Evolutionary conservation across 192 early-diverging fungal species (phyloP), one percentile per base, ranked within the genome.

Genomic region (Backusella macrospora): DNA sequence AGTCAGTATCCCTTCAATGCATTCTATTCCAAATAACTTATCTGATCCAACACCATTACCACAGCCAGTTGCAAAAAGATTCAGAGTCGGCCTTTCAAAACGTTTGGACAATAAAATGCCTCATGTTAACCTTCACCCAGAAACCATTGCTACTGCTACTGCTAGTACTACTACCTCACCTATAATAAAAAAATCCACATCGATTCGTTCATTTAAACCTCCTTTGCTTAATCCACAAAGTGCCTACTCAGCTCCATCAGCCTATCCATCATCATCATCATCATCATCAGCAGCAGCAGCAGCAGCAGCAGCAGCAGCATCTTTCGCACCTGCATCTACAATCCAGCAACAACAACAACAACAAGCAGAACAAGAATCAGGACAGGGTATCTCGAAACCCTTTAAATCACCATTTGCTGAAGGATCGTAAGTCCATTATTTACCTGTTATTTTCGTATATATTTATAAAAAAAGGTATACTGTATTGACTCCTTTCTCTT

Each of bases 331-430:
- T 26, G 52, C 42, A 4, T 18, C 67, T 26, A 68, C 67, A 13
- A 68, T 39, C 5, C 65, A 10, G 10, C 21, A 66, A 18, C 38
- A 66, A 15, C 5, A 65, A 14, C 34, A 65, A 29, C 64, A 65
- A 18, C 16, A 8, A 66, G 21, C 12, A 21, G 42, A 39, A 42
- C 9, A 34, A 65, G 63, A 47, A 14, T 47, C 16, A 47, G 12
- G 16, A 6, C 63, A 13, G 4, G 26, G 12, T 47, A 8, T 45
- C 14, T 21, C 42, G 4, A 68, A 68, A 68, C 45, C 67, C 10
- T 68, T 68, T 16, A 68, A 68, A 34, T 14, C 39, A 14, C 67
- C 67, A 2, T 34, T 37, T 14, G 15, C 26, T 29, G 67, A 68
- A 14, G 67, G 67, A 68, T 29, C 23, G 67, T 68, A 45, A 29